Conservation (phyloP, 1,139 yeast genomes). For the Pneumocystis oryctolagi region DNA sequence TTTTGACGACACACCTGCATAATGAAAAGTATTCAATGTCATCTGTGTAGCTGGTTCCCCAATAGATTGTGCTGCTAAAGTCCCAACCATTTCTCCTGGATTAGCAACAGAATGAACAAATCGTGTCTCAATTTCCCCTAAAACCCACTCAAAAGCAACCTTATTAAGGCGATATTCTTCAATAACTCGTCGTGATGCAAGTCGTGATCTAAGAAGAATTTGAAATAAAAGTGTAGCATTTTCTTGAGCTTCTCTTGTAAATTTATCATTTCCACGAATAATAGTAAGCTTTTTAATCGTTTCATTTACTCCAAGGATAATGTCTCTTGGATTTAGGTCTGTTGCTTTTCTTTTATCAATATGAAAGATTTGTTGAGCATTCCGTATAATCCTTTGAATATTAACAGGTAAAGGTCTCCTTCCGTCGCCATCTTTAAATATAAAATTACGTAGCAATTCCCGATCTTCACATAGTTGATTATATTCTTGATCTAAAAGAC, state of each 20-base stretch:
- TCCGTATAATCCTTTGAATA: slow-evolving; percentile 88
- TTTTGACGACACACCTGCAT: slow-evolving; percentile 99
- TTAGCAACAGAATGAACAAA: slow-evolving; percentile 86
- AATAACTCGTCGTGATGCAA: slow-evolving; percentile 78
- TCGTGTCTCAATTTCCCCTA: slow-evolving; percentile 86
- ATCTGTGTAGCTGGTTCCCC: slow-evolving; percentile 99
- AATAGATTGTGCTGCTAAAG: slow-evolving; percentile 95
- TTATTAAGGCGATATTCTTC: slow-evolving; percentile 79
- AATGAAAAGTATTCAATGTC: slow-evolving; percentile 98
- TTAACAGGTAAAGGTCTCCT: slow-evolving; percentile 84
- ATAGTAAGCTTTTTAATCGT: slow-evolving; percentile 56
- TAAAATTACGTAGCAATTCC: slow-evolving; percentile 55
- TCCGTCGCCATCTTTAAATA: slow-evolving; percentile 85
- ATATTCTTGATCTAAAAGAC: slow-evolving; percentile 69
- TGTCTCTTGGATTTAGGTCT: slow-evolving; percentile 71
- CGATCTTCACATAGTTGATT: slow-evolving; percentile 66
- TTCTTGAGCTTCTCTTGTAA: slow-evolving; percentile 73
- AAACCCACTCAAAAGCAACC: slow-evolving; percentile 86
- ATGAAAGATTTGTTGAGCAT: slow-evolving; percentile 93
- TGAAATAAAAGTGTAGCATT: slow-evolving; percentile 86
- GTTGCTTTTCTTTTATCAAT: slow-evolving; percentile 82
- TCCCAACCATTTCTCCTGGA: slow-evolving; percentile 99
- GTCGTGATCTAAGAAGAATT: slow-evolving; percentile 79
- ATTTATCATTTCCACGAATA: slow-evolving; percentile 64
- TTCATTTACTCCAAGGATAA: slow-evolving; percentile 56